Percentiles rank a stretch among this genome's conserved stretches.
Conservation (phyloP, 345 rosid genomes). For the Nephelium lappaceum region DNA sequence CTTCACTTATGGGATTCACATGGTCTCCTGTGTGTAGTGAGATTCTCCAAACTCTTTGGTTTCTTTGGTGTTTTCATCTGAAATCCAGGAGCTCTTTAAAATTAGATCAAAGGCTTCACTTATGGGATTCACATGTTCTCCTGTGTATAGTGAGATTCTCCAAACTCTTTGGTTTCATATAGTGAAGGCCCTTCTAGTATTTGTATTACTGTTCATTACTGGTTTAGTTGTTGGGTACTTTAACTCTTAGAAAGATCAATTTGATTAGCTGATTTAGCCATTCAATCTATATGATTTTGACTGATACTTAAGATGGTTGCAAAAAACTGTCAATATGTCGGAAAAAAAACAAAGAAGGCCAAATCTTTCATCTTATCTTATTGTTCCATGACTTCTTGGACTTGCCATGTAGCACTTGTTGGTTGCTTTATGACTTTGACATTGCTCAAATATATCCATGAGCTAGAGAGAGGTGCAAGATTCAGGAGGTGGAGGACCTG, state of each 20-base stretch:
- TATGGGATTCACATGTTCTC: background rate
- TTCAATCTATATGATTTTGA: background rate
- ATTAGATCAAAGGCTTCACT: background rate
- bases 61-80: background rate
- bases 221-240: background rate
- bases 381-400: conserved; percentile 2
- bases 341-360: background rate
- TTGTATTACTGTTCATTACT: background rate
- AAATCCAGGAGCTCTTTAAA: background rate
- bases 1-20: background rate
- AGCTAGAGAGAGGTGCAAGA: no score
- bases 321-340: background rate
- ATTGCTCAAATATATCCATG: no score
- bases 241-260: background rate
- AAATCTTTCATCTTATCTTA: background rate
- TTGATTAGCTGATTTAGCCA: background rate
- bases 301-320: background rate
- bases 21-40: background rate
- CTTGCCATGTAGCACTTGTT: background rate
- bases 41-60: background rate
- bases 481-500: no score
- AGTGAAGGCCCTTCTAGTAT: background rate
- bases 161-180: background rate
- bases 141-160: background rate
- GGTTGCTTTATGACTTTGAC: background rate